Base-by-base conservation (phyloP, 768 basidiomycete species). In the Russula foetens region DNA sequence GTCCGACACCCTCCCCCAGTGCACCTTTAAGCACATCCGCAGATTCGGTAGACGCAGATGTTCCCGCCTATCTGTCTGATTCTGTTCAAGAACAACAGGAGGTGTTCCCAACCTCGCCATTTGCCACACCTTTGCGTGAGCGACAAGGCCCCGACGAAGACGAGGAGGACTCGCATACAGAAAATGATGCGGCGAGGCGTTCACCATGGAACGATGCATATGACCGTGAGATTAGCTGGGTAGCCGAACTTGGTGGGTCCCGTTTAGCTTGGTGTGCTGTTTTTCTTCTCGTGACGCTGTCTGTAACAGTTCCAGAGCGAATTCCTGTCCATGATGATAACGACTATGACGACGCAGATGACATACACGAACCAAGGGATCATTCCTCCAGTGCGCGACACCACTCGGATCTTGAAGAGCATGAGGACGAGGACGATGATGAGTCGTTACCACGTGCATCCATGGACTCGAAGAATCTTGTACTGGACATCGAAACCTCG, bases 81-180 rank as follows among this genome's bases (percentile, higher is more conserved):
- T 62, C 69, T 28, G 74, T 78, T 6, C 77, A 80, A 17, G 81
- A 82, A 28, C 76, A 80, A 60, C 81, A 80, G 59, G 88, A 88
- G 53, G 57, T 71, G 15, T 84, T 84, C 71, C 81, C 85, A 7
- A 81, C 77, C 29, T 91, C 86, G 69, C 87, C 89, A 15, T 90
- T 89, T 67, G 81, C 80, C 12, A 84, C 83, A 3, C 90, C 88
- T 0, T 69, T 87, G 53, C 84, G 81, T 71, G 90, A 90, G 70
- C 76, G 77, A 45, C 56, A 62, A 53, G 61, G 61, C 1, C 71
- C 76, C 39, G 71, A 79, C 51, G 81, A 90, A 23, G 88, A 85
- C 60, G 87, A 90, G 59, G 78, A 84, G 66, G 83, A 88, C 28
- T 69, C 86, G 31, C 86, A 81, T 68, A 78, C 45, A 8, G 63